A percentile compares a stretch with the other conserved stretches of the same genome.
Conservation (phyloP, 208 protist genomes). For the Acanthamoeba castellanii region DNA sequence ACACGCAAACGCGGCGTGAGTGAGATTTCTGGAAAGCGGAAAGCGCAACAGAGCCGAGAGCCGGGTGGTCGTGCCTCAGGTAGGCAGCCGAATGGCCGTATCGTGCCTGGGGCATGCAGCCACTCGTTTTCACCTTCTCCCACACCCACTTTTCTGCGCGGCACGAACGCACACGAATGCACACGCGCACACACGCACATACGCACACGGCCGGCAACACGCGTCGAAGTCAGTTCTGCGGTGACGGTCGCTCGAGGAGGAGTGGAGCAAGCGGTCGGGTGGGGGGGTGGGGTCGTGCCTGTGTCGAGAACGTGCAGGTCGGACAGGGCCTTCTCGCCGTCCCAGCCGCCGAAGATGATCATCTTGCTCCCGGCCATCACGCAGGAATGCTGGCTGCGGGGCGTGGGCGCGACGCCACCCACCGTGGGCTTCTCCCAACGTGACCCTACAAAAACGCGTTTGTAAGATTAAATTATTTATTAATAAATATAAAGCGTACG, state of each 20-base stretch:
- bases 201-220: neutral
- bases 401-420: neutral
- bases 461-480: neutral
- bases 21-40: too few species aligned
- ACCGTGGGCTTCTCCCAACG: slow-evolving; percentile 27
- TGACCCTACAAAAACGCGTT: neutral
- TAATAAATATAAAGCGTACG: too few species aligned
- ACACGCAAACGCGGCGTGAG: too few species aligned
- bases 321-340: neutral
- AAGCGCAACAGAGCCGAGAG: too few species aligned
- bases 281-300: neutral
- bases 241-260: too few species aligned
- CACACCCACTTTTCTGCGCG: slow-evolving; percentile 24
- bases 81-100: slow-evolving; percentile 4
- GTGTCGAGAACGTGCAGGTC: slow-evolving; percentile 52
- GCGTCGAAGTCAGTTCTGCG: neutral
- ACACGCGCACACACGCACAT: neutral
- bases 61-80: neutral
- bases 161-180: neutral
- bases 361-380: slow-evolving; percentile 33
- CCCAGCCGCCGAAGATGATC: slow-evolving; percentile 19
- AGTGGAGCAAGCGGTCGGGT: neutral
- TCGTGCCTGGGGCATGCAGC: slow-evolving; percentile 2
- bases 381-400: slow-evolving; percentile 7
- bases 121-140: slow-evolving; percentile 25